Evolutionary conservation across 306 rosid species (phyloP).

Genomic region (Vigna reflexopilosa): DNA sequence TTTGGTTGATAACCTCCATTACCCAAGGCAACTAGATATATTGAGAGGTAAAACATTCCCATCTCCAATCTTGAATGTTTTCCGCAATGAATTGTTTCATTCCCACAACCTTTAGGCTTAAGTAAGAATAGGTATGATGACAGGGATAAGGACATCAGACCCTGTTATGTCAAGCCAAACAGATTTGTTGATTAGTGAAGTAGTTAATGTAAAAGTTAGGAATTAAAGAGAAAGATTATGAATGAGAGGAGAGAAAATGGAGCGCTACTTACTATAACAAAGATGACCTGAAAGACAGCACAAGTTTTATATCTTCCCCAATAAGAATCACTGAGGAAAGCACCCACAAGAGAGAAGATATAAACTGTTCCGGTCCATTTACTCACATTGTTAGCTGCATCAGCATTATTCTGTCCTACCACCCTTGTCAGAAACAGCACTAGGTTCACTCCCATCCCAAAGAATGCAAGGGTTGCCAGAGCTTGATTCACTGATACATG

Average conservation of each 20-base stretch:
- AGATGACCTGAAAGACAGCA: conserved; percentile 83
- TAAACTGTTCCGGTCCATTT: conserved; percentile 98
- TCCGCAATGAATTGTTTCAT: conserved; percentile 64
- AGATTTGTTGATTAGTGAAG: conserved; percentile 14
- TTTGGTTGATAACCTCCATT: conserved; percentile 98
- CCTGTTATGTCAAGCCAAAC: conserved; percentile 58
- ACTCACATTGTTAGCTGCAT: conserved; percentile 92
- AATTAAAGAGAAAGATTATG: not conserved
- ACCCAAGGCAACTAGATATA: conserved; percentile 90
- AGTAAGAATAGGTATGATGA: conserved; percentile 83
- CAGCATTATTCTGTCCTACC: conserved; percentile 80
- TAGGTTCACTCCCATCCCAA: conserved; percentile 93
- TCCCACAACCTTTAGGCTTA: conserved; percentile 88
- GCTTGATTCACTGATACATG: conserved; percentile 86
- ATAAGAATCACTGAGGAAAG: conserved; percentile 92
- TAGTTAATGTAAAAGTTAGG: conserved; percentile 6
- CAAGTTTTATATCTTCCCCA: conserved; percentile 97
- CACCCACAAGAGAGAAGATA: conserved; percentile 97
- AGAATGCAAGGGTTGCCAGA: conserved; percentile 89
- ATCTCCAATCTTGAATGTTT: conserved; percentile 66
- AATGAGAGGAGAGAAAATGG: not conserved
- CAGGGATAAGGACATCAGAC: conserved; percentile 70
- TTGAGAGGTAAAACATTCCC: conserved; percentile 84
- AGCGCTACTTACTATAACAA: conserved; percentile 73
- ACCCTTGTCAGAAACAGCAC: conserved; percentile 90